Percentiles rank a stretch among this genome's conserved stretches.
Evolutionary conservation across 768 basidiomycete genomes (phyloP).

Genomic region (Termitomyces sp.): DNA sequence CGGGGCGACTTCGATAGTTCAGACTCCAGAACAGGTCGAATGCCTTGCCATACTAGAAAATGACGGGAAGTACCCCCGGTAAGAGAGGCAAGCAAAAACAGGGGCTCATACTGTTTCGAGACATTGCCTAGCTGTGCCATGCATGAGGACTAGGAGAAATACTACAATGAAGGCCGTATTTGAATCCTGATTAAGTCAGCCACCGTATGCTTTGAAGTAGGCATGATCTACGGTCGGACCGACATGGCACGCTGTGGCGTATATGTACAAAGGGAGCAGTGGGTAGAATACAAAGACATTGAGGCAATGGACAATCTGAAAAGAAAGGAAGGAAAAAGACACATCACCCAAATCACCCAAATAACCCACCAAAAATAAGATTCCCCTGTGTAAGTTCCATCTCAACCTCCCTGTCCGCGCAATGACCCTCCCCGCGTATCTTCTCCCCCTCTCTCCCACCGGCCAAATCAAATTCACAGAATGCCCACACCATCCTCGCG

Average conservation of each 20-base stretch:
- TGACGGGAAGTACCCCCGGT: neutral
- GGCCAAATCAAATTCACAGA: conserved; percentile 12
- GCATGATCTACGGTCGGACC: neutral
- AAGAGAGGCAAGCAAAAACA: too few species aligned
- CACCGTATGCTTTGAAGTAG: neutral
- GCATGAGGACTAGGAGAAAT: too few species aligned
- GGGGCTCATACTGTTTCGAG: neutral
- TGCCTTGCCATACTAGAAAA: neutral
- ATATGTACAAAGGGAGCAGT: neutral
- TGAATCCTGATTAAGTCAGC: neutral
- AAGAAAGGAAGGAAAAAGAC: neutral
- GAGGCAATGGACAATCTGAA: neutral
- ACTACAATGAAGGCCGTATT: neutral
- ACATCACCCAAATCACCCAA: neutral
- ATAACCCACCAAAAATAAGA: conserved; percentile 1
- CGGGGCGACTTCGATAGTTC: too few species aligned
- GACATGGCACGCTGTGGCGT: neutral
- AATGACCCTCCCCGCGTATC: neutral
- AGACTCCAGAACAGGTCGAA: too few species aligned
- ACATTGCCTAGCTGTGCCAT: neutral
- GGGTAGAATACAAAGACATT: neutral
- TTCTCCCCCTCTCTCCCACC: neutral
- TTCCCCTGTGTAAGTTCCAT: conserved; percentile 8
- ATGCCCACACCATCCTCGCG: conserved; percentile 4
- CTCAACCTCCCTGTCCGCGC: neutral